These are phyloP conservation scores for Trichaptum fuscoviolaceum DNA, from an alignment of 768 basidiomycete species.

Conservation along the genomic window DNA sequence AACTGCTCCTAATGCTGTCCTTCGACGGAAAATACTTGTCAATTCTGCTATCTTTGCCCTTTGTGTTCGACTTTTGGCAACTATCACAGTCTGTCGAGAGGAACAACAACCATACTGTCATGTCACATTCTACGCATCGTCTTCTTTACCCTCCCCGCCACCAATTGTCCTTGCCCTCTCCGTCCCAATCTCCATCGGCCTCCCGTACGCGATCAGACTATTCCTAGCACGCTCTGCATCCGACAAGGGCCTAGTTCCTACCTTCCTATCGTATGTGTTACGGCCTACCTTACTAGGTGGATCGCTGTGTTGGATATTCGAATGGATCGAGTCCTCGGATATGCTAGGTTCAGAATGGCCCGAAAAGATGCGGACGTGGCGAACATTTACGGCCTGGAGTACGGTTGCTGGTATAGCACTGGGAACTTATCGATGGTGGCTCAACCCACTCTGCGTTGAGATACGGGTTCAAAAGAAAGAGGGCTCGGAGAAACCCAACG, in stretches of 20 bases:
- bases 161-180: slow-evolving; percentile 50
- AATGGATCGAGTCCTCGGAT: slow-evolving; percentile 64
- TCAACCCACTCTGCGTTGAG: slow-evolving; percentile 69
- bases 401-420: slow-evolving; percentile 47
- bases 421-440: slow-evolving; percentile 61
- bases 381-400: slow-evolving; percentile 60
- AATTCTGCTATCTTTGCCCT: slow-evolving; percentile 63
- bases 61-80: slow-evolving; percentile 69
- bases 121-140: slow-evolving; percentile 84
- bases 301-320: slow-evolving; percentile 71
- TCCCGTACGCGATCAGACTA: slow-evolving; percentile 52
- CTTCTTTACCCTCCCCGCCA: slow-evolving; percentile 63
- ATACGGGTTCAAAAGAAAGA: slow-evolving; percentile 35
- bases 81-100: slow-evolving; percentile 88
- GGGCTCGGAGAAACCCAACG: slow-evolving; percentile 31
- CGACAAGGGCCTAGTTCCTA: slow-evolving; percentile 63
- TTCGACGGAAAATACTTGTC: slow-evolving; percentile 71
- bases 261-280: slow-evolving; percentile 57
- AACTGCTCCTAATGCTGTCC: slow-evolving; percentile 57
- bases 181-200: slow-evolving; percentile 45
- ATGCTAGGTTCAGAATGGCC: slow-evolving; percentile 38
- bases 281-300: slow-evolving; percentile 55
- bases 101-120: slow-evolving; percentile 89
- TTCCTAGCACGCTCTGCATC: slow-evolving; percentile 67
- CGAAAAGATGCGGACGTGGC: slow-evolving; percentile 38